These are phyloP conservation scores for Helenozyma rhizophorensis DNA, from an alignment of 805 yeast genomes.

Conservation along the genomic window DNA sequence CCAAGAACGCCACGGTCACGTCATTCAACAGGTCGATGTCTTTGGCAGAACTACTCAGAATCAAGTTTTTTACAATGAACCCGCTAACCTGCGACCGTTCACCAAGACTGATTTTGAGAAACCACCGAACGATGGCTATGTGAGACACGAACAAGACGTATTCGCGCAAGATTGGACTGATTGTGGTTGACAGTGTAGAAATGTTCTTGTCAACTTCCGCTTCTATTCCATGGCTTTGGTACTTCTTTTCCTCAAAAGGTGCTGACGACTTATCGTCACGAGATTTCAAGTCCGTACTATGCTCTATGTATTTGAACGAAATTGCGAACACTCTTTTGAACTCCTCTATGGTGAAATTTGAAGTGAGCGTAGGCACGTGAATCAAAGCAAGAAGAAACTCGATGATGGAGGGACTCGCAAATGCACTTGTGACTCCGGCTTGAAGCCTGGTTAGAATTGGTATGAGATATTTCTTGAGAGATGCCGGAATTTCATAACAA, in stretches of 20 bases:
- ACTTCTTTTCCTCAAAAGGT: no score
- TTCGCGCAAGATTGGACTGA: slow-evolving; percentile 50
- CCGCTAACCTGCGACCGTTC: slow-evolving; percentile 59
- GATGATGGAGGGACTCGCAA: slow-evolving; percentile 67
- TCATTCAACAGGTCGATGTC: slow-evolving; percentile 36
- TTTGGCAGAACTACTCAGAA: slow-evolving; percentile 24
- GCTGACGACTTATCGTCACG: slow-evolving; percentile 9
- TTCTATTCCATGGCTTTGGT: slow-evolving; percentile 37
- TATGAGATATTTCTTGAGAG: slow-evolving; percentile 63
- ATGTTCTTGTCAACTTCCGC: slow-evolving; percentile 51
- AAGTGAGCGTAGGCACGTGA: slow-evolving; percentile 59
- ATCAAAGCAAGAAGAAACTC: slow-evolving; percentile 70
- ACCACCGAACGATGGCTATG: slow-evolving; percentile 68
- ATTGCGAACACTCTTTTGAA: slow-evolving; percentile 78
- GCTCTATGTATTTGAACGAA: slow-evolving; percentile 74
- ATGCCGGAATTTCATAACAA: slow-evolving; percentile 74
- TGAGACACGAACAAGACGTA: slow-evolving; percentile 64
- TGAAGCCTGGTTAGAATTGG: slow-evolving; percentile 72
- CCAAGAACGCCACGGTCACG: slow-evolving; percentile 59
- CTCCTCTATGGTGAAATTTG: slow-evolving; percentile 73
- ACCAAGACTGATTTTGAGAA: slow-evolving; percentile 53
- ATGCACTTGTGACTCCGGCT: slow-evolving; percentile 64
- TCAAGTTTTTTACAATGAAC: slow-evolving; percentile 56
- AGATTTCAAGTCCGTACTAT: slow-evolving; percentile 49
- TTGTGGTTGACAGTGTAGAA: slow-evolving; percentile 44